Conservation (phyloP, 768 basidiomycete species). For the Boletus edulis region DNA sequence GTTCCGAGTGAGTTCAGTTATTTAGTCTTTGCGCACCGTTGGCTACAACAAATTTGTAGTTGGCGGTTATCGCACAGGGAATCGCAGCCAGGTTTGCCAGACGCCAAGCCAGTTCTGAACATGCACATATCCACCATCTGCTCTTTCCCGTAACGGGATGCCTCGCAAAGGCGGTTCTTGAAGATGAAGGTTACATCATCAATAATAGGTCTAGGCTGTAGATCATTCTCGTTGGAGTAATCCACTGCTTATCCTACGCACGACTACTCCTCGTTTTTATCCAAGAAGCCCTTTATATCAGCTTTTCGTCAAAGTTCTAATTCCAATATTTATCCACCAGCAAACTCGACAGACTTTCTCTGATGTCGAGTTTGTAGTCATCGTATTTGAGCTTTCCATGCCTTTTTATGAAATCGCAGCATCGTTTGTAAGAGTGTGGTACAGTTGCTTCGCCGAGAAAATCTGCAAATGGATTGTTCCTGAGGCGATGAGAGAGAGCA, state of each 20-base stretch:
- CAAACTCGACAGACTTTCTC: slow-evolving; percentile 18
- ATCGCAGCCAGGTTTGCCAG: slow-evolving; percentile 85
- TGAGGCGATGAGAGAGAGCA: not conserved
- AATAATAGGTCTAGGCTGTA: slow-evolving; percentile 28
- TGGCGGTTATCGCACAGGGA: slow-evolving; percentile 83
- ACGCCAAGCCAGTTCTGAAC: slow-evolving; percentile 87
- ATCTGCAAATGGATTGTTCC: slow-evolving; percentile 10
- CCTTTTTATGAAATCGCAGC: slow-evolving; percentile 5
- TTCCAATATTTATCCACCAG: slow-evolving; percentile 22
- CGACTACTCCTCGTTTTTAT: slow-evolving; percentile 15
- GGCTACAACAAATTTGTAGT: slow-evolving; percentile 34
- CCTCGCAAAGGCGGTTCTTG: slow-evolving; percentile 57
- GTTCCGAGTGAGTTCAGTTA: slow-evolving; percentile 55
- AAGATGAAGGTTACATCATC: slow-evolving; percentile 46
- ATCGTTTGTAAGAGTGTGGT: slow-evolving; percentile 13
- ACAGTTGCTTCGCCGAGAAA: slow-evolving; percentile 24
- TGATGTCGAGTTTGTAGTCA: slow-evolving; percentile 17
- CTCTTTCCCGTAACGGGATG: slow-evolving; percentile 63
- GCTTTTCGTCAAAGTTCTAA: slow-evolving; percentile 7
- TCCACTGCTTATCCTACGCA: not conserved
- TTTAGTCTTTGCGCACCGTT: not conserved
- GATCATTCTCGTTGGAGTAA: not conserved
- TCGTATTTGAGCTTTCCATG: slow-evolving; percentile 16
- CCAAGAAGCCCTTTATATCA: slow-evolving; percentile 14
- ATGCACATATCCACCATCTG: slow-evolving; percentile 45